Evolutionary conservation across 139 green algal species (phyloP), one percentile per base, ranked within the genome.

Genomic region (Chlorella sp.): DNA sequence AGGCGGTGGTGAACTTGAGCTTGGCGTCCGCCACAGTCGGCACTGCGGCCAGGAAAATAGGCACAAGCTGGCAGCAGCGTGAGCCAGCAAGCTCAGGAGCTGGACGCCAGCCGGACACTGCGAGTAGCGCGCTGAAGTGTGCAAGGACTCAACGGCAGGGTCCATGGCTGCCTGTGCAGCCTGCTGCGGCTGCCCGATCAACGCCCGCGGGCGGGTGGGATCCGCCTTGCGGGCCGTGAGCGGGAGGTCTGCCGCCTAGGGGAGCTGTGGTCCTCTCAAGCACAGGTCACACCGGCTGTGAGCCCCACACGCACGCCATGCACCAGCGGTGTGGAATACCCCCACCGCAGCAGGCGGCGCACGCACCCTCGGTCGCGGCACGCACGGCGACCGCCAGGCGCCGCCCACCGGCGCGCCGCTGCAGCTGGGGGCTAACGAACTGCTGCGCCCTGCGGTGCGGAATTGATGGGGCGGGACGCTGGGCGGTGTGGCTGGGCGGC

Each of bases 1-100:
- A 95, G 28, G 76, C 65, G 28, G 87, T 36, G 28, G 87, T 68
- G 74, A 95, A 95, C n/a, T 80, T 85, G 23, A 36, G 25, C 79
- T 95, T 95, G 39, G 92, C 92, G 70, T 94, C 91, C n/a, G 91
- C 82, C 2, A 95, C 91, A 39, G 92, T 92, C 20, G 91, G 91
- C 28, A 30, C 78, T 74, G 78, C 78, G 44, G 44, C 44, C n/a
- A n/a, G n/a, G n/a, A n/a, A n/a, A n/a, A n/a, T n/a, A n/a, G n/a
- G n/a, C n/a, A n/a, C n/a, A n/a, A n/a, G n/a, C n/a, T n/a, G n/a
- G n/a, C n/a, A n/a, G n/a, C n/a, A n/a, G n/a, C n/a, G n/a, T n/a
- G n/a, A n/a, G n/a, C n/a, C n/a, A n/a, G n/a, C n/a, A n/a, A n/a
- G n/a, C n/a, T n/a, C n/a, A n/a, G n/a, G n/a, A n/a, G n/a, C n/a